Base-by-base conservation (phyloP, 2,329 filamentous ascomycete genomes). In the Colletotrichum lentis region DNA sequence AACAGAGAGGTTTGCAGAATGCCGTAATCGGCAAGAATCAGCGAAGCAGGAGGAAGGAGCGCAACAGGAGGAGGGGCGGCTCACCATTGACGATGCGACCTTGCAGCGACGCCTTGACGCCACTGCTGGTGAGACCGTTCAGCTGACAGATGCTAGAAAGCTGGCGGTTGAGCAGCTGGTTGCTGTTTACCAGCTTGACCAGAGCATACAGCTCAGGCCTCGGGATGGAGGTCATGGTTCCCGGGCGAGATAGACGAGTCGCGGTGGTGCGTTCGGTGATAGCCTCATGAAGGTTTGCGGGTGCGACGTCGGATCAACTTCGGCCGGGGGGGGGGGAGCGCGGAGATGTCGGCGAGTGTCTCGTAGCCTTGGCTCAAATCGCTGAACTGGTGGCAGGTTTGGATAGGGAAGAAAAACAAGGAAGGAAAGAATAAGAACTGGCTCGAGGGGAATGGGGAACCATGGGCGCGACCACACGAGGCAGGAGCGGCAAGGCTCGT, bases 81-180 rank as follows among this genome's bases (percentile, higher is more conserved):
- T 80, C 84, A 98, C 96, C 87, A 67, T 87, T 83, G 71, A 91
- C 87, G 69, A 97, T 91, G 74, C 95, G 90, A 67, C 82, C 81
- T 79, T 97, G 94, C 68, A 98, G 82, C 49, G 91, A 87, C 41
- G 89, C 88, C 83, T 99, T 99, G 74, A 96, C 90, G 22, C 96
- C 96, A 35, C 90, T 92, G 69, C 92, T 91, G 72, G 88, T 86
- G 43, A 97, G 83, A 54, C 89, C 86, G 80, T 97, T 92, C 69
- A 86, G 83, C 71, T 88, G 86, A 75, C 95, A 91, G 72, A 98
- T 90, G 60, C 85, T 85, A 73, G 93, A 92, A 56, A 97, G 86
- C 73, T 94, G 89, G 22, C 82, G 80, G 74, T 88, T 88, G 37
- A 86, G 79, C 24, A 88, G 77, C 14, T 78, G 72, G 43, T 77